phyloP scores from a whole-genome alignment of 2,329 filamentous ascomycete genomes.

The Trichoderma lentiforme region DNA sequence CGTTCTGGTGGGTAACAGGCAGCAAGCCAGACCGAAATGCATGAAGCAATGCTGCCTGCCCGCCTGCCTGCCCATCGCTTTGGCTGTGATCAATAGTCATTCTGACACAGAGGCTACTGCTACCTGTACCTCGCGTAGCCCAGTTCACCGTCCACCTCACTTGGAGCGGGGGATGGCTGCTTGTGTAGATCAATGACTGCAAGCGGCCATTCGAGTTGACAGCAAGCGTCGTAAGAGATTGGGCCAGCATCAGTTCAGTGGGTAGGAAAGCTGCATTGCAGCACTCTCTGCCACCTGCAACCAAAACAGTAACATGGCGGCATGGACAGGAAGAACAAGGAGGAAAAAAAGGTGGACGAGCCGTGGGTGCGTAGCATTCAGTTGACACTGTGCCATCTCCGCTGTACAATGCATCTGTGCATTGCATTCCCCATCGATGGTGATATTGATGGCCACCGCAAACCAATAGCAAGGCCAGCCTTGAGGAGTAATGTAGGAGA shows the following conservation, averaged over 20 bases:
- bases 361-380: conserved; percentile 16
- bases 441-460: conserved; percentile 22
- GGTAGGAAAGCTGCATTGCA: conserved; percentile 25
- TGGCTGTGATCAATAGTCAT: conserved; percentile 16
- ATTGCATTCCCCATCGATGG: conserved; percentile 23
- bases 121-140: conserved; percentile 23
- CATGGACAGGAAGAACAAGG: background rate
- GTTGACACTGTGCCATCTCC: conserved; percentile 3
- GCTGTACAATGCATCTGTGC: conserved; percentile 18
- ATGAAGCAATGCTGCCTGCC: conserved; percentile 34
- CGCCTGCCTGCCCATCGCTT: conserved; percentile 18
- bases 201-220: conserved; percentile 12
- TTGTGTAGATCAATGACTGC: conserved; percentile 25
- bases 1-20: conserved; percentile 9
- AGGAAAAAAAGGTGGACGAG: background rate
- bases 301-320: background rate
- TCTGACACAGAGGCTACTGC: conserved; percentile 28
- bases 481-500: conserved; percentile 24
- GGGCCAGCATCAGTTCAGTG: conserved; percentile 18
- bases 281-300: conserved; percentile 1
- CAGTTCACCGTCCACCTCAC: conserved; percentile 22
- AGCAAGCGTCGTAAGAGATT: conserved; percentile 16
- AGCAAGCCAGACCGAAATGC: conserved; percentile 30
- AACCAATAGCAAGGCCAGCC: conserved; percentile 23
- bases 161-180: conserved; percentile 18